These are phyloP conservation scores for Mucor saturninus DNA, from an alignment of 371 early-diverging fungal species.

Conservation along the genomic window DNA sequence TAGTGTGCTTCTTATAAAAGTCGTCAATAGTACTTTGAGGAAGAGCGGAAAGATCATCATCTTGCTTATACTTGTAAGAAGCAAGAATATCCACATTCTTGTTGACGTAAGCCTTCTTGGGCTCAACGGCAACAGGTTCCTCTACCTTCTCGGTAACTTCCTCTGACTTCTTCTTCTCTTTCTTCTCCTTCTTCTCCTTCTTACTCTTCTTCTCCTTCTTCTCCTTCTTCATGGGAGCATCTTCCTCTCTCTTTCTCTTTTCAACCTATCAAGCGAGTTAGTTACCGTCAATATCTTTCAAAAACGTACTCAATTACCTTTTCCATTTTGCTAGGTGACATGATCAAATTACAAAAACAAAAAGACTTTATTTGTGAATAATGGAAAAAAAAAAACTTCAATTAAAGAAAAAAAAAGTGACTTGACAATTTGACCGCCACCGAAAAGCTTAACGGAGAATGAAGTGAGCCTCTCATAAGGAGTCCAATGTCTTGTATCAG, in stretches of 20 bases:
- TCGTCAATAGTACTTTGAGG: slow-evolving; percentile 52
- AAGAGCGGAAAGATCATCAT: slow-evolving; percentile 36
- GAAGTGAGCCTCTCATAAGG: neutral
- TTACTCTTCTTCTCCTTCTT: slow-evolving; percentile 46
- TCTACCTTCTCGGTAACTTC: slow-evolving; percentile 21
- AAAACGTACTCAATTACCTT: slow-evolving; percentile 16
- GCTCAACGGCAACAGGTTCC: slow-evolving; percentile 24
- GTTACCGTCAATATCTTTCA: neutral
- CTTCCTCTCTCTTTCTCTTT: slow-evolving; percentile 33
- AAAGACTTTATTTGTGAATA: neutral
- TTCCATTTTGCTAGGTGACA: slow-evolving; percentile 36
- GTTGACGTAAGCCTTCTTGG: slow-evolving; percentile 10
- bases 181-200: slow-evolving; percentile 56
- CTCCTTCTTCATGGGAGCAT: slow-evolving; percentile 25
- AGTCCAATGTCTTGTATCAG: neutral
- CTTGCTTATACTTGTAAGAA: slow-evolving; percentile 43
- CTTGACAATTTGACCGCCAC: neutral
- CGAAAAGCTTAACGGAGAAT: neutral
- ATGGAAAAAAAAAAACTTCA: slow-evolving; percentile 6
- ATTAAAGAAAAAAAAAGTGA: slow-evolving; percentile 11
- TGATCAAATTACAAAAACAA: slow-evolving; percentile 12
- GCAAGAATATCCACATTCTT: slow-evolving; percentile 35
- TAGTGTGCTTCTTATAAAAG: slow-evolving; percentile 71
- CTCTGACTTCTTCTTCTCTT: slow-evolving; percentile 38
- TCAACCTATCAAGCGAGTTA: slow-evolving; percentile 17